Evolutionary conservation across 2,329 filamentous ascomycete species (phyloP), one percentile per base, ranked within the genome.

Genomic region (Xenoacremonium recifei): DNA sequence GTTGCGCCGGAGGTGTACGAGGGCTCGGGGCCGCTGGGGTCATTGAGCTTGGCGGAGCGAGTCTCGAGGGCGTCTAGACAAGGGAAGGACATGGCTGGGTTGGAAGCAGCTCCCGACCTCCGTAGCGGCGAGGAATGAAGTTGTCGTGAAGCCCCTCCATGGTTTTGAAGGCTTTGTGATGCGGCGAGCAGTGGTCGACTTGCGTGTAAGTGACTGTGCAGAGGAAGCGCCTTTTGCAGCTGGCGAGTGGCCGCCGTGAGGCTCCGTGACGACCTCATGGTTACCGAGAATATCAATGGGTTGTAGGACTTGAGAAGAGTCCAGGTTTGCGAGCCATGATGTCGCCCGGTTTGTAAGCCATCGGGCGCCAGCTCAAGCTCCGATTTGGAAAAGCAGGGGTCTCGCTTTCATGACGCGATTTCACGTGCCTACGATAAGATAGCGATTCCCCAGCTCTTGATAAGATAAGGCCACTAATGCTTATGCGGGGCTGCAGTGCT

Each of bases 1-100:
- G 93, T 91, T n/a, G 81, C 82, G 43, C 93, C 93, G 34, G 87
- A 85, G 1, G 92, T 96, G 66, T 99, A 99, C 2, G 89, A 89
- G 0, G 93, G 93, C 61, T 99, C 93, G 2, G 92, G 92, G 0
- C 92, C 92, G 35, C 82, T 84, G 35, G 85, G 73, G 27, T 48
- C 45, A 20, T 39, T 27, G 6, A 97, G 82, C 9, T 75, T 85
- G 5, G 86, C 86, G 1, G 92, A 89, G 49, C 85, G 84, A 25
- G 77, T 79, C 60, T 95, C 90, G 42, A 91, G 74, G 3, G 86
- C 89, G 60, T 96, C 90, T 34, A 96, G 84, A 61, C 90, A 96
- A 3, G 90, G 90, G 56, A 96, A 96, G 1, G 87, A 83, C 75
- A 95, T 86, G 52, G 89, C 85, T 4, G 89, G 88, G 60, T 95